Base-by-base conservation (phyloP, 306 rosid genomes). In the Medicago ruthenica region DNA sequence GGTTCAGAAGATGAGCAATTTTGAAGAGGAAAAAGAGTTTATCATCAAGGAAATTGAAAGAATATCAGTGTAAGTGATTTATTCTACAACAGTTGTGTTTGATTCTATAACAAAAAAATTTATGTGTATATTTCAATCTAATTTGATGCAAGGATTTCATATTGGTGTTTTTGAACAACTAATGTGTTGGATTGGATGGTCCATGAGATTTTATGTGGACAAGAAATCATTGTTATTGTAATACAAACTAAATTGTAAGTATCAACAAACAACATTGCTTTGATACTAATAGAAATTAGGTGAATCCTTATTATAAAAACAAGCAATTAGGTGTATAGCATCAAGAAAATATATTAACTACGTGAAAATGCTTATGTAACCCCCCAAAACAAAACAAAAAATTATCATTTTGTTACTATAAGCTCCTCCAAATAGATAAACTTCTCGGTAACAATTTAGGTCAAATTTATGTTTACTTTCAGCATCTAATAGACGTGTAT, bases 1-100 rank as follows among this genome's bases (percentile, higher is more conserved):
- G 98, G 97, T 78, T 85, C 96, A n/a, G 97, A 92, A 85, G 99
- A 95, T 48, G 97, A 95, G 48, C 97, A 95, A 83, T n/a, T 92
- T 92, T 74, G 97, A 95, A 60, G 97, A 95, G 83, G 99, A 92
- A 80, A 95, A 95, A 64, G 97, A 92, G 81, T 81, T 87, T 70
- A 92, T 95, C 86, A 90, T 92, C 54, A 85, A 62, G 75, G 98
- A 95, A 89, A 90, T 95, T 13, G 86, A 68, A 70, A 75, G 87
- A 87, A 36, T 89, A 60, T 60, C 89, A 0, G 73, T 57, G 82
- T 84, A 79, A 78, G 66, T 48, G 75, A 65, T 24, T 40, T 76
- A 36, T 63, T 70, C 62, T 54, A 55, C 74, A 53, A 13, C 67
- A 18, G 40, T 68, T 24, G 71, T 66, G 63, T 41, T 80, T 79